phyloP scores from a whole-genome alignment of 306 rosid species.

The Ochetophila trinervis region DNA sequence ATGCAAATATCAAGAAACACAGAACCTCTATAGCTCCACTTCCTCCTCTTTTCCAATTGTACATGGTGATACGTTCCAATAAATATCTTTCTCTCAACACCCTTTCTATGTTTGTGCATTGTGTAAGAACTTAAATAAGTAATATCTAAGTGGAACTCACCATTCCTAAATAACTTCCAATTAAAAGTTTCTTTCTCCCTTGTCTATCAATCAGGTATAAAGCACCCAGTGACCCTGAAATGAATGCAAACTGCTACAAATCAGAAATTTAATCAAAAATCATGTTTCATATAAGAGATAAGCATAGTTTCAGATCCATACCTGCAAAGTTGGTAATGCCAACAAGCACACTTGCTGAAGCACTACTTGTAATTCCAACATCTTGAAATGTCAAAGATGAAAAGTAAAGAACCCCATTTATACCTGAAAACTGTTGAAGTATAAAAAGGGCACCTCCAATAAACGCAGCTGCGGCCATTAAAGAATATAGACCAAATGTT shows the following conservation, averaged over 20 bases:
- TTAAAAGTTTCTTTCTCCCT: slow-evolving; percentile 77
- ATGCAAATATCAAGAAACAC: not conserved
- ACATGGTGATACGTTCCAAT: not conserved
- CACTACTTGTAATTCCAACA: slow-evolving; percentile 69
- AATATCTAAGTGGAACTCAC: slow-evolving; percentile 39
- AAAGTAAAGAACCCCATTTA: slow-evolving; percentile 88
- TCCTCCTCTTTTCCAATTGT: not conserved
- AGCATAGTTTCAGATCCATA: slow-evolving; percentile 24
- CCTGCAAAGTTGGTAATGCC: slow-evolving; percentile 90
- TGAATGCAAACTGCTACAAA: slow-evolving; percentile 26
- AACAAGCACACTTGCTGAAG: slow-evolving; percentile 69
- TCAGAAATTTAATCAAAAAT: slow-evolving; percentile 27
- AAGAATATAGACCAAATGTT: slow-evolving; percentile 26
- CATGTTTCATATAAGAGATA: slow-evolving; percentile 12
- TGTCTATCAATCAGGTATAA: slow-evolving; percentile 72
- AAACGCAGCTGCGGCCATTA: slow-evolving; percentile 64
- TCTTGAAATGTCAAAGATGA: slow-evolving; percentile 84
- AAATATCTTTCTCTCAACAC: not conserved
- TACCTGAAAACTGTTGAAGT: slow-evolving; percentile 90
- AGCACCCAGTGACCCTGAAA: slow-evolving; percentile 73
- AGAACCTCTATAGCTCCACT: not conserved
- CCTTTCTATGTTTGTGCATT: not conserved
- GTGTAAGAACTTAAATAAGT: not conserved
- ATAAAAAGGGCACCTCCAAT: slow-evolving; percentile 77
- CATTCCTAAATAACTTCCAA: slow-evolving; percentile 93